These are phyloP conservation scores for Massarina eburnea DNA, from an alignment of 2,329 filamentous ascomycete species.

Conservation along the genomic window DNA sequence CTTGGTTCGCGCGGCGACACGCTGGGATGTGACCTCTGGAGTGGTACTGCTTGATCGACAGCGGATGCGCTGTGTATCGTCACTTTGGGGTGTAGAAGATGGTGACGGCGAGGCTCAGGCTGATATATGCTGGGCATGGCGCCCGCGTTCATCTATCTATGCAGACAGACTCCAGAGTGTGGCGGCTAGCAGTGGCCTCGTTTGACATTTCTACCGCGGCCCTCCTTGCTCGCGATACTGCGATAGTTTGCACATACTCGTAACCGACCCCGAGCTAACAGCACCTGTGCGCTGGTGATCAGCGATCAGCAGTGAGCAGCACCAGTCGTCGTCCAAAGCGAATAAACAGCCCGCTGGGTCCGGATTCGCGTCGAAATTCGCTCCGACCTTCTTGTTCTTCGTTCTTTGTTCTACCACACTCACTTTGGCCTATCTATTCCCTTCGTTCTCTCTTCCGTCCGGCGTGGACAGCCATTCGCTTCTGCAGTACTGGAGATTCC, in stretches of 20 bases:
- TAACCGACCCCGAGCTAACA: conserved; percentile 8
- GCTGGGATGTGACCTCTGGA: background rate
- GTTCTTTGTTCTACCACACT: conserved; percentile 19
- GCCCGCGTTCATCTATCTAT: too few relatives aligned
- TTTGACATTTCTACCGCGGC: background rate
- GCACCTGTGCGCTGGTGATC: conserved; percentile 8
- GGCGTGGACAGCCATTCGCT: conserved; percentile 21
- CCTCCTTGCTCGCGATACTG: background rate
- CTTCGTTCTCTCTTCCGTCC: conserved; percentile 13
- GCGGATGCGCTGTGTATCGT: background rate
- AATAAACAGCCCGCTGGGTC: conserved; percentile 23
- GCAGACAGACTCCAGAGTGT: too few relatives aligned
- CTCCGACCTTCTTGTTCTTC: conserved; percentile 12
- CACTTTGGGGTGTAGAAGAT: background rate
- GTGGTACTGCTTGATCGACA: background rate
- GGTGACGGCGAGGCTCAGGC: too few relatives aligned
- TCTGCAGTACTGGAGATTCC: conserved; percentile 10
- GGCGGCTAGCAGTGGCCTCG: too few relatives aligned
- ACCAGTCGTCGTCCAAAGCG: conserved; percentile 10
- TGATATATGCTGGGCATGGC: too few relatives aligned
- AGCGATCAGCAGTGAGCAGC: background rate
- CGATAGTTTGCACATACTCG: background rate
- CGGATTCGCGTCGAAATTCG: conserved; percentile 12
- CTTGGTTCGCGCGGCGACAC: background rate
- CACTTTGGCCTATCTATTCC: conserved; percentile 15